These are phyloP conservation scores for Dactylorhiza incarnata DNA, from an alignment of 106 monocot species.

Conservation along the genomic window DNA sequence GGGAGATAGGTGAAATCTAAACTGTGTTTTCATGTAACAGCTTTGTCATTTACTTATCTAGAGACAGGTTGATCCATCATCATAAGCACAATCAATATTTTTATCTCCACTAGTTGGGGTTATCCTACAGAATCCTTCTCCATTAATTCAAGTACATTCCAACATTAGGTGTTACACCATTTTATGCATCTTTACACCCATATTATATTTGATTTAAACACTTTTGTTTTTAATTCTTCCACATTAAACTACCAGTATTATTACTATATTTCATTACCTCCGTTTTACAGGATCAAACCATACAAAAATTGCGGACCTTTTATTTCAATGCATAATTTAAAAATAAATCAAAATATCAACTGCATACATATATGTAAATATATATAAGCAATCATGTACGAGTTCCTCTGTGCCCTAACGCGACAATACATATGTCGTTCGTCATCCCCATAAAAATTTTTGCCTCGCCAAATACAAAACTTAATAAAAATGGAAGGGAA, in stretches of 20 bases:
- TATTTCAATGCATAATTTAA: background rate
- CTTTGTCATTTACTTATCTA: background rate
- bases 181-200: background rate
- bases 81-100: background rate
- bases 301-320: background rate
- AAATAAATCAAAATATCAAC: background rate
- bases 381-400: too few species aligned
- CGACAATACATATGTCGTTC: too few species aligned
- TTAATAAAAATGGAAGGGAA: too few species aligned
- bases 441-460: too few species aligned
- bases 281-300: background rate
- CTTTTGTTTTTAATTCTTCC: background rate
- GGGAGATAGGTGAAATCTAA: too few species aligned
- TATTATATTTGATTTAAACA: background rate
- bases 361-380: background rate
- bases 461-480: too few species aligned
- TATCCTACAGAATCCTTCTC: background rate
- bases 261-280: background rate
- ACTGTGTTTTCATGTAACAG: background rate
- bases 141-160: background rate
- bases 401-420: too few species aligned
- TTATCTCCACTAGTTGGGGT: background rate
- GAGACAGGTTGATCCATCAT: background rate
- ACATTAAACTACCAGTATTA: background rate
- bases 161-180: background rate